Percentiles rank a stretch among this genome's conserved stretches.
Conservation (phyloP, 805 yeast species). For the Candida corydali region DNA sequence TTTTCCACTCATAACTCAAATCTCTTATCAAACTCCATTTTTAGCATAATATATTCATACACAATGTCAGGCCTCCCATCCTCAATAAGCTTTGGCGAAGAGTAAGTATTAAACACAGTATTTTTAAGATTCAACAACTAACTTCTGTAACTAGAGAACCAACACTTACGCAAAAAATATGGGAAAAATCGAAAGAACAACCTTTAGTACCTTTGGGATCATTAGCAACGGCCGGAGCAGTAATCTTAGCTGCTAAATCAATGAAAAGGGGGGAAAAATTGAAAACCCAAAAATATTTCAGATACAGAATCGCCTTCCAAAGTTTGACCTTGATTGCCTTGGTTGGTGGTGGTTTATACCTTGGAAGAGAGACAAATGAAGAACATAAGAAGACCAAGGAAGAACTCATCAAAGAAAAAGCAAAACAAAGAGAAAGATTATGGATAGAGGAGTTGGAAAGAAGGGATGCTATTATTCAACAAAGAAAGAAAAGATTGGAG, state of each 20-base stretch:
- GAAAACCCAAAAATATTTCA: conserved; percentile 80
- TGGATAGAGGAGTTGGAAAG: conserved; percentile 92
- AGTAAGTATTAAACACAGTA: conserved; percentile 7
- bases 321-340: conserved; percentile 79
- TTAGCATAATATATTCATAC: no score
- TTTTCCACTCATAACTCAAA: no score
- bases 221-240: conserved; percentile 75
- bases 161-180: conserved; percentile 52
- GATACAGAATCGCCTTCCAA: conserved; percentile 87
- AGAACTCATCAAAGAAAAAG: conserved; percentile 68
- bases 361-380: conserved; percentile 46
- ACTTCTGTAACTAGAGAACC: no score
- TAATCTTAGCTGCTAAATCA: conserved; percentile 72
- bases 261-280: conserved; percentile 66
- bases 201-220: conserved; percentile 88
- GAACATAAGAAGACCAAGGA: conserved; percentile 50
- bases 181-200: conserved; percentile 70
- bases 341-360: conserved; percentile 72
- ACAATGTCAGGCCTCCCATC: conserved; percentile 7
- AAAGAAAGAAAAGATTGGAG: conserved; percentile 65
- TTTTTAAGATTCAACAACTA: no score
- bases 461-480: conserved; percentile 70
- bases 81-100: conserved; percentile 8
- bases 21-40: no score
- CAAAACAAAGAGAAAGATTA: conserved; percentile 74